Base-by-base conservation (phyloP, 345 rosid species). In the Populus nigra region DNA sequence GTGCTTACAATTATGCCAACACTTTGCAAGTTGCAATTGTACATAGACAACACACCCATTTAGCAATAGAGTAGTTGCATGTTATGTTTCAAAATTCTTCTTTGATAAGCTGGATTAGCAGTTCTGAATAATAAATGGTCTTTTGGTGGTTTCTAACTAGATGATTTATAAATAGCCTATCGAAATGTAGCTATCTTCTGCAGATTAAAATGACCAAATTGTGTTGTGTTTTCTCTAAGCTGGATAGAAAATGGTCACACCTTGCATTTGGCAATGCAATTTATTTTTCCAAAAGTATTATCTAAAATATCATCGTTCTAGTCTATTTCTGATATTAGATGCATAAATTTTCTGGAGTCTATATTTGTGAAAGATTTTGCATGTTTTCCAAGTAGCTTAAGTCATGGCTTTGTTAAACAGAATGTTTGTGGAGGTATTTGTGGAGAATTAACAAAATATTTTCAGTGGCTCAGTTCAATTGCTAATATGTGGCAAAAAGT, bases 21-120 rank as follows among this genome's bases (percentile, higher is more conserved):
- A 17, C 69, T 31, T 70, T 75, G 75, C 22, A 72, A 65, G 23
- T 79, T 77, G 67, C 31, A 71, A 71, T 45, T 55, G 27, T 47
- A 45, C 41, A 72, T 27, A 73, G 27, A 22, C n/a, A 68, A 43
- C 20, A 57, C 25, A 27, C 47, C 22, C 12, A 11, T 72, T 55
- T 72, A 35, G 66, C 57, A 47, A 22, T 55, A 17, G 47, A 25
- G 68, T 29, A 25, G 68, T 29, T 59, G 68, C 63, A 77, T 72
- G 59, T 55, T 69, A 17, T 57, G 29, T 63, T 71, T 71, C 53
- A 38, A 31, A 84, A 41, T 63, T 77, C 66, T 23, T 36, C 50
- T 5, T 23, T 13, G 31, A 10, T 33, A 29, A 3, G 20, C 45
- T 23, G 76, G 55, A 73, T 39, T 33, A 55, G 76, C 73, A 7